Evolutionary conservation across 768 basidiomycete species (phyloP).

Genomic region (Tylopilus cervinicoccineus): DNA sequence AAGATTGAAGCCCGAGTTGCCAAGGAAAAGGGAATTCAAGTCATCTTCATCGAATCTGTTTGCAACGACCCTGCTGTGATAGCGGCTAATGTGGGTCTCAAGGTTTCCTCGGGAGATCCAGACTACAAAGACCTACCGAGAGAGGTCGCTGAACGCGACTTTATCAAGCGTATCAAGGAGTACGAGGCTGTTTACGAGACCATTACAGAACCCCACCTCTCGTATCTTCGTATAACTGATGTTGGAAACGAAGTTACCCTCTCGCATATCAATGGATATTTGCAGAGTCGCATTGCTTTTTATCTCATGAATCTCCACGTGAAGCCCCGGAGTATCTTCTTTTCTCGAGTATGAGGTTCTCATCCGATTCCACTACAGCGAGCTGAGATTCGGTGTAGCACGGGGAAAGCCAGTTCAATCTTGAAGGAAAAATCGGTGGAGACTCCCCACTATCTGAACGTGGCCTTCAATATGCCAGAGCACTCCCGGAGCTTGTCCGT

Average conservation of each 20-base stretch:
- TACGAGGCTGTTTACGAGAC: constrained; percentile 97
- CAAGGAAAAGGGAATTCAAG: constrained; percentile 79
- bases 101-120: constrained; percentile 94
- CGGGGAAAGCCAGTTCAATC: constrained; percentile 95
- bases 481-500: constrained; percentile 81
- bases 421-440: constrained; percentile 97
- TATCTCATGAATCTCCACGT: constrained; percentile 98
- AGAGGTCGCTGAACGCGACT: constrained; percentile 86
- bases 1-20: constrained; percentile 82
- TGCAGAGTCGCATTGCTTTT: constrained; percentile 96
- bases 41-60: constrained; percentile 92
- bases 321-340: constrained; percentile 93
- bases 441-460: constrained; percentile 83
- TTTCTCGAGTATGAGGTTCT: constrained; percentile 75
- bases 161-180: constrained; percentile 82
- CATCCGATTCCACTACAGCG: not conserved
- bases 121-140: constrained; percentile 90
- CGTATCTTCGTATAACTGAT: constrained; percentile 89
- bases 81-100: constrained; percentile 93
- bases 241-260: constrained; percentile 88
- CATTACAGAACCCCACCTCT: constrained; percentile 85
- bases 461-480: constrained; percentile 80
- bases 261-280: constrained; percentile 86
- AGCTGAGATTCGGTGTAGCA: constrained; percentile 52
- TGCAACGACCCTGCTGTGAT: constrained; percentile 94